Percentiles rank a stretch among this genome's conserved stretches.
Evolutionary conservation across 148 eudicot species (phyloP).

Genomic region (Tetragonia tetragonoides): DNA sequence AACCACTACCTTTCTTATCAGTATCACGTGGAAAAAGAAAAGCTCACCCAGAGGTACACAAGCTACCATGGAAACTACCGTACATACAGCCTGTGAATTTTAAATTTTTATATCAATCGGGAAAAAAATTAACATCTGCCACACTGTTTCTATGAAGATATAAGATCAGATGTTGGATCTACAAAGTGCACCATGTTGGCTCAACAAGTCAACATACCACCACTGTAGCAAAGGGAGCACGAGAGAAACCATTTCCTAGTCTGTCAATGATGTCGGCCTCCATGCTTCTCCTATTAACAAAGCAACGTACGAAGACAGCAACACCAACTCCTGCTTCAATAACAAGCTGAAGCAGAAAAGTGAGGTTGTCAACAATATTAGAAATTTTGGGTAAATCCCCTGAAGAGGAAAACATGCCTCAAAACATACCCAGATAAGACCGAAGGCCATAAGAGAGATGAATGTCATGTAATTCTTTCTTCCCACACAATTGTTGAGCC

Average conservation of each 20-base stretch:
- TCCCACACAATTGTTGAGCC: constrained; percentile 99
- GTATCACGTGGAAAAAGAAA: constrained; percentile 94
- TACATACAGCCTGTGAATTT: constrained; percentile 73
- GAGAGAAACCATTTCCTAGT: constrained; percentile 96
- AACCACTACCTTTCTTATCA: constrained; percentile 79
- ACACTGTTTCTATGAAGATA: neutral
- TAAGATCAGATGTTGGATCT: neutral
- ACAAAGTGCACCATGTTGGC: constrained; percentile 11
- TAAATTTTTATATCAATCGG: neutral
- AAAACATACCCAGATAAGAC: constrained; percentile 86
- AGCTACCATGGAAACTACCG: constrained; percentile 80
- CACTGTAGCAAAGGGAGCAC: constrained; percentile 89
- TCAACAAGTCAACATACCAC: constrained; percentile 82
- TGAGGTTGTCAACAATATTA: constrained; percentile 26
- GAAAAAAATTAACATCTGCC: neutral
- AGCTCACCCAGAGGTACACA: constrained; percentile 96
- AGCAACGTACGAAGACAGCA: constrained; percentile 86
- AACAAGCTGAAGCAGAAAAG: constrained; percentile 58
- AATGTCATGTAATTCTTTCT: constrained; percentile 81
- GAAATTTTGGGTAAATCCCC: constrained; percentile 12
- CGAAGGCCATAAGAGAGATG: constrained; percentile 80
- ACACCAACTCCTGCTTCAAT: constrained; percentile 87
- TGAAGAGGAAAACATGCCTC: constrained; percentile 9
- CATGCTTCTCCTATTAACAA: constrained; percentile 71
- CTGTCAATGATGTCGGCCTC: constrained; percentile 77